phyloP scores from a whole-genome alignment of 2,329 filamentous ascomycete genomes.

The Trichophyton verrucosum region DNA sequence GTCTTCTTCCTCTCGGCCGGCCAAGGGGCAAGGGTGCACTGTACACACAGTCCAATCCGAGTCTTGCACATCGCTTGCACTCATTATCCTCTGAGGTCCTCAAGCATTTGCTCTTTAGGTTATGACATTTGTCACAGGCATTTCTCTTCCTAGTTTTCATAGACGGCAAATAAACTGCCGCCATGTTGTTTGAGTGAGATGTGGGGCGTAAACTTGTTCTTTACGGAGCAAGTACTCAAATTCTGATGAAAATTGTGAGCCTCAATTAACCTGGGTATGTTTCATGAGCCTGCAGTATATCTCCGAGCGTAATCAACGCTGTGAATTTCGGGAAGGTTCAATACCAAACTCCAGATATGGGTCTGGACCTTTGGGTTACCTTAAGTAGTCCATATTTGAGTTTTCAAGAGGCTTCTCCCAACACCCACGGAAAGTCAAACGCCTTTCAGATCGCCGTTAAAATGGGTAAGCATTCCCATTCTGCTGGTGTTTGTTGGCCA shows the following conservation, averaged over 20 bases:
- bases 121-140: conserved; percentile 4
- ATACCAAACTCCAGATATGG: too few relatives aligned
- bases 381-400: too few relatives aligned
- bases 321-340: too few relatives aligned
- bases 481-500: too few relatives aligned
- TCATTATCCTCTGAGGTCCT: not conserved
- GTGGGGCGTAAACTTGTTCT: too few relatives aligned
- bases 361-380: too few relatives aligned
- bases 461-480: too few relatives aligned
- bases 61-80: not conserved
- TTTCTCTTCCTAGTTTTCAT: not conserved
- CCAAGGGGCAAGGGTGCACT: not conserved
- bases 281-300: not conserved
- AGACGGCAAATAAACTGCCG: not conserved
- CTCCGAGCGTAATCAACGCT: not conserved
- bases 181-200: not conserved
- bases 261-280: not conserved
- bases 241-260: not conserved
- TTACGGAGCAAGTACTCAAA: not conserved
- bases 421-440: too few relatives aligned
- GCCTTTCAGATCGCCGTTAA: too few relatives aligned
- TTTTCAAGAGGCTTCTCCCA: too few relatives aligned
- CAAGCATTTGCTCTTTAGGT: not conserved
- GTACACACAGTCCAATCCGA: not conserved
- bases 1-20: not conserved